Evolutionary conservation across 495 filamentous ascomycete species (phyloP), one percentile per base, ranked within the genome.

Genomic region (Sphaerosporella brunnea): DNA sequence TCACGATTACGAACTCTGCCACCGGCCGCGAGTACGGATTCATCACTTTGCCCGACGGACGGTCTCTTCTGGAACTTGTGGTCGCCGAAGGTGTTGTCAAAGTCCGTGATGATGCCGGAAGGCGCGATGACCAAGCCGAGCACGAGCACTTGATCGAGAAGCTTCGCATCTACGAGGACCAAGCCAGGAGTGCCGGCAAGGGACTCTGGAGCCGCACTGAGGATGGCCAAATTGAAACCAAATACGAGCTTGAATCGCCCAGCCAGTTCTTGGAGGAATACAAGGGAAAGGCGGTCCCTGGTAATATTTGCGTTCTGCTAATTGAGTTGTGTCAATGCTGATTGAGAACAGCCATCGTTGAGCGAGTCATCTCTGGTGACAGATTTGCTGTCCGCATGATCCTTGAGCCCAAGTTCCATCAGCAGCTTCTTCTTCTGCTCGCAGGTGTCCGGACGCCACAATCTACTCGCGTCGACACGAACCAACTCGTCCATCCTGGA

Each of bases 351-450:
- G 58, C 73, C 46, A 76, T 83, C 35, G 72, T 96, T 37, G 92
- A 99, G 71, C 76, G 80, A 53, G 83, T 96, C 36, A 68, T 96
- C 49, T 84, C 75, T 53, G 92, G 87, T 44, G 92, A 99, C 61
- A 80, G 88, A 36, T 65, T 93, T 50, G 77, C 93, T 46, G 67
- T 87, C n/a, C 79, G 92, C 37, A 68, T 99, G 45, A 65, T 90
- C 35, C 59, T 87, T 15, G 70, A 74, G 2, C 77, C 84, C 0
- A 75, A 77, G 51, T 75, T 82, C 61, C 90, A 99, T 59, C 64
- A 79, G 45, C 86, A 95, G 65, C 78, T 75, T 7, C 48, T 94
- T 60, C 72, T 86, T 41, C 73, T 93, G n/a, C 61, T 96, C 56
- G 92, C 88, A 20, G 92, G 92, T 53, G 75, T 99, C 51, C 75